phyloP scores from a whole-genome alignment of 2,329 filamentous ascomycete species.

The Ophiocordyceps camponoti-floridani region DNA sequence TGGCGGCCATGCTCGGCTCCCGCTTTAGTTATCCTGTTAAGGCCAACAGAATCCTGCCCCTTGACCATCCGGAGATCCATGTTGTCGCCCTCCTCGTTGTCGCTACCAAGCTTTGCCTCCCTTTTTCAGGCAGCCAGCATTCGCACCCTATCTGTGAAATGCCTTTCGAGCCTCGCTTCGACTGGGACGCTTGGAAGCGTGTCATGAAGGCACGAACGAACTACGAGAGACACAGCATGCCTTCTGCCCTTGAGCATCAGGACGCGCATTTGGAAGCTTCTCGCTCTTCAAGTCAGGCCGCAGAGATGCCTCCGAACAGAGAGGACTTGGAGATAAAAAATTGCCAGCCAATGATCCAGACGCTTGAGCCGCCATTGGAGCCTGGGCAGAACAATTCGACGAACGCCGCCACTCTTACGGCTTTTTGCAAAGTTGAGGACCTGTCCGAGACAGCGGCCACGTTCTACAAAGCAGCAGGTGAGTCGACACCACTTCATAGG shows the following conservation, averaged over 20 bases:
- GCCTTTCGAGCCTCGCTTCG: conserved; percentile 19
- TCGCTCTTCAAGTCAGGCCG: too few species aligned
- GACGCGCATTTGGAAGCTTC: too few species aligned
- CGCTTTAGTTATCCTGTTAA: conserved; percentile 30
- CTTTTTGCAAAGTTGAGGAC: conserved; percentile 13
- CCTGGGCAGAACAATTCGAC: background rate
- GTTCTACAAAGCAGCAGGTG: conserved; percentile 17
- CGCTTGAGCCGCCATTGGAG: too few species aligned
- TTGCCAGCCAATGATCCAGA: too few species aligned
- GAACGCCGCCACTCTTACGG: background rate
- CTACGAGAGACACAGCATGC: conserved; percentile 34
- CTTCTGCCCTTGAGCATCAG: conserved; percentile 3
- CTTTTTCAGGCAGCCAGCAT: conserved; percentile 42
- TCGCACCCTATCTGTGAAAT: conserved; percentile 8
- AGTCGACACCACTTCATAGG: background rate
- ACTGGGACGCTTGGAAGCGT: conserved; percentile 56
- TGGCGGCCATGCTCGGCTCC: conserved; percentile 34
- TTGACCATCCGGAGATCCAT: conserved; percentile 57
- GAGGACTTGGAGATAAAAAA: too few species aligned
- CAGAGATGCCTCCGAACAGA: too few species aligned
- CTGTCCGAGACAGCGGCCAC: conserved; percentile 12
- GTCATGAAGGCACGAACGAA: conserved; percentile 43
- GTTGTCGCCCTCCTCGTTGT: conserved; percentile 55
- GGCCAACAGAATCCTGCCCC: conserved; percentile 23
- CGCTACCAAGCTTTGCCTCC: conserved; percentile 62